These are phyloP conservation scores for Punica granatum DNA, from an alignment of 345 rosid species.

Conservation along the genomic window DNA sequence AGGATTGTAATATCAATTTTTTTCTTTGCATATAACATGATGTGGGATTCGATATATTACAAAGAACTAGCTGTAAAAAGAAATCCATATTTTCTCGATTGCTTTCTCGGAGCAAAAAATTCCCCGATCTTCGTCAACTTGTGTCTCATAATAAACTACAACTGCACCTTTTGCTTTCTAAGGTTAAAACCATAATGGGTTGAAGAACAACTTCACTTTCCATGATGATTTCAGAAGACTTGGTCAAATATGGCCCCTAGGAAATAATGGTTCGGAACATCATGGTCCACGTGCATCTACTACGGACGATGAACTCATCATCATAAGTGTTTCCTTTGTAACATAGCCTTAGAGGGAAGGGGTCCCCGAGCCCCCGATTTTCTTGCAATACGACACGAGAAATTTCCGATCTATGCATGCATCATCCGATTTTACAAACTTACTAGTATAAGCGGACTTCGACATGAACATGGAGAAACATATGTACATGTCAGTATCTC, in stretches of 20 bases:
- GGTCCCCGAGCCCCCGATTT: background rate
- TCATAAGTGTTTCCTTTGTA: background rate
- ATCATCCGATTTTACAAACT: background rate
- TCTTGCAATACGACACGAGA: background rate
- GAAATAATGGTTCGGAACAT: background rate
- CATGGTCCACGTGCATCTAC: slow-evolving; percentile 1
- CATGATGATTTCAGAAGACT: slow-evolving; percentile 4
- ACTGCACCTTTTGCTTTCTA: no score
- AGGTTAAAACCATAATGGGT: background rate
- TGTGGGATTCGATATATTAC: no score
- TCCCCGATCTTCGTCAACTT: no score
- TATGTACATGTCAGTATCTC: background rate
- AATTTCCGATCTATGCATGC: background rate
- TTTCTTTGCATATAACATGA: no score
- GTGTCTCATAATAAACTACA: no score
- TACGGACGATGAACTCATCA: background rate
- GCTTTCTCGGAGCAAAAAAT: no score
- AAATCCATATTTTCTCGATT: no score
- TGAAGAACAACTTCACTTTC: background rate
- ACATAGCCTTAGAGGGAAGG: background rate
- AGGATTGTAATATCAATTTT: no score
- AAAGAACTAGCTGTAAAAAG: no score
- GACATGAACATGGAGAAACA: background rate
- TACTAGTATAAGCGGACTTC: background rate
- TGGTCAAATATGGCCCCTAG: background rate